Base-by-base conservation (phyloP, 805 yeast species). In the Torulaspora delbrueckii region DNA sequence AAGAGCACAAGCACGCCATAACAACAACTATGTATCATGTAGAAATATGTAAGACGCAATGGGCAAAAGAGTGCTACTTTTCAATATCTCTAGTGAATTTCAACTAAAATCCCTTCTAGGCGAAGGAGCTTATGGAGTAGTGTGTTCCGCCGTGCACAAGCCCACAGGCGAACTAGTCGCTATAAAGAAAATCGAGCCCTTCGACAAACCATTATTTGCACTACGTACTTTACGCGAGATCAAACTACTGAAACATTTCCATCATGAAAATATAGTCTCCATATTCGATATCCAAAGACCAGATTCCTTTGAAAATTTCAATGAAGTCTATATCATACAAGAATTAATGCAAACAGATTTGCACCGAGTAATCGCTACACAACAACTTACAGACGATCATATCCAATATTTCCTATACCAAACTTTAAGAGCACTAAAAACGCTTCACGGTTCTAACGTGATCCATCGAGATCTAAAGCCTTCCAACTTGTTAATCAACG, bases 101-200 rank as follows among this genome's bases (percentile, higher is more conserved):
- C 88, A 88, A 64, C 81, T 91, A 38, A 73, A 82, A 42, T 88
- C 86, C 54, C 78, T 91, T 12, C 82, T 91, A 1, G 98, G 98
- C 7, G 96, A 89, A 66, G 98, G 98, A 14, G 97, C 98, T 0
- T 91, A 91, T 62, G 98, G 98, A 5, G 81, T 90, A 9, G 98
- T 91, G 8, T 82, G 96, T 65, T 79, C 91, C 8, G 97, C 97
- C 0, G 68, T 82, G 8, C 96, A 91, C 66, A 78, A 79, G 58
- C 96, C 96, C 5, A 78, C 93, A 1, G 83, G 84, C 44, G 90
- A 84, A 55, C 80, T 80, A 52, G 97, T 91, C n/a, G 98, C 98
- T 33, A 89, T 91, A 59, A 91, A 91, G 67, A 91, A 90, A 68
- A 88, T 91, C 53, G 85, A 84, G 60, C 97, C 97, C 9, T 91